Base-by-base conservation (phyloP, 352 stramenopile genomes). In the Pythium scleroteichum region DNA sequence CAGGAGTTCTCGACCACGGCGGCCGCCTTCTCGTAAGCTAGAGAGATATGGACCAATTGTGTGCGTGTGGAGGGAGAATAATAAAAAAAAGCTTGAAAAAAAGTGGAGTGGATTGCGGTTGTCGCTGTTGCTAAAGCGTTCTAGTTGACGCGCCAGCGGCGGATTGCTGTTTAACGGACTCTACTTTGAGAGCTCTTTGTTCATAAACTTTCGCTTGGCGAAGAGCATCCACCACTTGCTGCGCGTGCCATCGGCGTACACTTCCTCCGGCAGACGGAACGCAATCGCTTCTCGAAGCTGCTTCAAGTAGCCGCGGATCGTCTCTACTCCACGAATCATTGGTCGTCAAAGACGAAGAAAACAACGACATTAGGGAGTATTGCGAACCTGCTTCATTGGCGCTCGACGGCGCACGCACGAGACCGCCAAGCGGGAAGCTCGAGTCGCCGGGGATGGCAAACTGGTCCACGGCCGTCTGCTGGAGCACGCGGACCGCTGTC, bases 151-250 rank as follows among this genome's bases (percentile, higher is more conserved):
- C n/a, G n/a, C n/a, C n/a, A n/a, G n/a, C n/a, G n/a, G n/a, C n/a
- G n/a, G n/a, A n/a, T n/a, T n/a, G n/a, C n/a, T n/a, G n/a, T n/a
- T n/a, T n/a, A n/a, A 35, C 29, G 5, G 29, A n/a, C 2, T 22
- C 35, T 50, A 6, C 17, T 48, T 88, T 44, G 62, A 53, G 49
- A 97, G 78, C 68, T 96, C 87, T 75, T 97, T 97, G 80, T 96
- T 95, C 92, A 98, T 97, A 66, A 98, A 98, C 76, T 96, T 96
- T 75, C 87, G 77, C 81, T 98, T 98, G 62, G 87, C 76, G 61
- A 97, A 98, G 38, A 94, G 69, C 84, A 95, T 96, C 92, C 92
- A 98, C 88, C 92, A 98, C 78, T 98, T 98, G 83, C 93, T 97
- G 62, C 88, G 85, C 59, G 78, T 71, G 58, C 80, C 86, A 61